Evolutionary conservation across 2,329 filamentous ascomycete species (phyloP), one percentile per base, ranked within the genome.

Genomic region (Aurifilum marmelostoma): DNA sequence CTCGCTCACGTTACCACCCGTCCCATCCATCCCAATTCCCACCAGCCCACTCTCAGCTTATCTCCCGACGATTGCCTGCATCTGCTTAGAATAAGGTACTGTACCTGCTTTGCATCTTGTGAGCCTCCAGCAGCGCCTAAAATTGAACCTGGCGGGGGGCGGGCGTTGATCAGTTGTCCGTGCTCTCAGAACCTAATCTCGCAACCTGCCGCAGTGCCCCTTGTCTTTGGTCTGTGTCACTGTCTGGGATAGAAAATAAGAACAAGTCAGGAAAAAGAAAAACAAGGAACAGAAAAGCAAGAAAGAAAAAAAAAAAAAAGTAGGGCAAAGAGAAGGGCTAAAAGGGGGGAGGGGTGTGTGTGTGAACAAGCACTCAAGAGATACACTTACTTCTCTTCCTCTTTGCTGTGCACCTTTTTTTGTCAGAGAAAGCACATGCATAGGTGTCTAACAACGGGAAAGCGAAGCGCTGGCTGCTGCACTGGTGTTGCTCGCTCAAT

Each of bases 51-150:
- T 29, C 34, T 29, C 60, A 62, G 61, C 61, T 63, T 52, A 50
- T 52, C 43, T 16, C 41, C 61, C 4, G 61, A 29, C 61, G 64
- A 66, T 66, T 66, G 50, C 64, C 21, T 66, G 64, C 64, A 66
- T 32, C 34, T 43, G 21, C 41, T 21, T 47, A n/a, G 1, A 47
- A 18, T 47, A 8, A 34, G n/a, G n/a, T 39, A 2, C 37, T 39
- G 6, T 39, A 39, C 37, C 4, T 34, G 18, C 3, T 43, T n/a
- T 47, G 18, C 43, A 47, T n/a, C 43, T n/a, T 34, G 43, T 47
- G 18, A n/a, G 18, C 43, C 43, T 47, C n/a, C 43, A 47, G 43
- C 43, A 47, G n/a, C 21, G 43, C 43, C 43, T 21, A 47, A 47
- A 47, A n/a, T 47, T 8, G 43, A n/a, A 47, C 21, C 43, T 47